Evolutionary conservation across 805 yeast species (phyloP), one percentile per base, ranked within the genome.

Genomic region (Aciculoconidium aculeatum): DNA sequence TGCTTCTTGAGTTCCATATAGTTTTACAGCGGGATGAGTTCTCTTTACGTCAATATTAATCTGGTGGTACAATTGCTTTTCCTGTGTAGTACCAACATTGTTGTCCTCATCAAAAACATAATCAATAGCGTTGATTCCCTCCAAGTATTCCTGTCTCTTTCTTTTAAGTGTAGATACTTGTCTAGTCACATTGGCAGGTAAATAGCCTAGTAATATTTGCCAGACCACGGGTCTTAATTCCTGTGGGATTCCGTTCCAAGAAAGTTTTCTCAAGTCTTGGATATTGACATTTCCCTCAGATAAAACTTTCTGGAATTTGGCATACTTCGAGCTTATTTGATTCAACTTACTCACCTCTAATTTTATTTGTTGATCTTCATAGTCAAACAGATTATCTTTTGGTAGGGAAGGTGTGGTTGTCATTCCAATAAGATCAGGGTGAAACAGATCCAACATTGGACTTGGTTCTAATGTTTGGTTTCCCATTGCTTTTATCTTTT

Each of bases 181-280:
- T 31, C 97, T 68, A 25, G 79, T 75, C 15, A 79, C 71, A 49
- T 87, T 92, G 1, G 92, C 75, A 1, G 98, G 96, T 20, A 90
- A 60, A 51, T 92, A 92, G 1, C 97, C 97, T 29, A 90, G 67
- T 27, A 92, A 55, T 11, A 88, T 59, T 57, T 86, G 94, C 98
- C 98, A 92, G 8, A 83, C 75, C 22, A 80, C 58, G 0, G 96
- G 83, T 35, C 97, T 66, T 34, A 87, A 65, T 34, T 77, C 79
- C 8, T 70, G 60, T 0, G 98, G 97, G 5, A 92, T 74, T 2
- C 99, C 98, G 45, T 88, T 82, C 97, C 98, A 92, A 11, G 96
- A 73, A 28, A 87, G 67, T 48, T 81, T 77, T 38, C 85, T 70
- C 31, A 92, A 64, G 28, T 79, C 87, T 27, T 66, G 68, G 35